A percentile compares a stretch with the other conserved stretches of the same genome.
Evolutionary conservation across 805 yeast genomes (phyloP).

Genomic region (Metschnikowia continentalis): DNA sequence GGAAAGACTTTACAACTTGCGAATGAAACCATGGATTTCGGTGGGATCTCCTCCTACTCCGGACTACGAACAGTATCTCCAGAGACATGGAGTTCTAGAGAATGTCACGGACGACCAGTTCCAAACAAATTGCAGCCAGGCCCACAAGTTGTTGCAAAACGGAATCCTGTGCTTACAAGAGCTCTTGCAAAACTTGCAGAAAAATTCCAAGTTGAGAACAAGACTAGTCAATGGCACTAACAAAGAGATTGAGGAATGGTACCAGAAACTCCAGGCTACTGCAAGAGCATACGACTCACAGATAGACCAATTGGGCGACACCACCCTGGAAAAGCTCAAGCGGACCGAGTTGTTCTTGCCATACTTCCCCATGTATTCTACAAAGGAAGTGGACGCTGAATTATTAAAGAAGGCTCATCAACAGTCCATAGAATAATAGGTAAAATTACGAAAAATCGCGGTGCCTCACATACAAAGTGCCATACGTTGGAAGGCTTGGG

Average conservation of each 20-base stretch:
- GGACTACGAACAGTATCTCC: constrained; percentile 34
- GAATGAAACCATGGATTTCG: constrained; percentile 76
- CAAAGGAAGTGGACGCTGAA: background rate
- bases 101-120: background rate
- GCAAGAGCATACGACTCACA: constrained; percentile 11
- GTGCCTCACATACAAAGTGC: background rate
- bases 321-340: background rate
- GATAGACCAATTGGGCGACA: background rate
- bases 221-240: constrained; percentile 4
- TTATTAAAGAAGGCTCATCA: background rate
- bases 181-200: constrained; percentile 7
- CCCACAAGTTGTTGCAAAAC: background rate
- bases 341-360: constrained; percentile 7
- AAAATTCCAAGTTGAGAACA: constrained; percentile 3
- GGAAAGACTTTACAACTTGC: constrained; percentile 35
- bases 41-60: constrained; percentile 77
- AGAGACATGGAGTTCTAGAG: background rate
- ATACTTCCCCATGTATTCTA: constrained; percentile 11
- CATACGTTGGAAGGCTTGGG: background rate
- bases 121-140: background rate
- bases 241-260: constrained; percentile 8
- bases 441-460: background rate
- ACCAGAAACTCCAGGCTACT: constrained; percentile 10
- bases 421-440: background rate
- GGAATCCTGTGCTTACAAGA: constrained; percentile 6